phyloP scores from a whole-genome alignment of 306 rosid species.

The Corylus avellana region DNA sequence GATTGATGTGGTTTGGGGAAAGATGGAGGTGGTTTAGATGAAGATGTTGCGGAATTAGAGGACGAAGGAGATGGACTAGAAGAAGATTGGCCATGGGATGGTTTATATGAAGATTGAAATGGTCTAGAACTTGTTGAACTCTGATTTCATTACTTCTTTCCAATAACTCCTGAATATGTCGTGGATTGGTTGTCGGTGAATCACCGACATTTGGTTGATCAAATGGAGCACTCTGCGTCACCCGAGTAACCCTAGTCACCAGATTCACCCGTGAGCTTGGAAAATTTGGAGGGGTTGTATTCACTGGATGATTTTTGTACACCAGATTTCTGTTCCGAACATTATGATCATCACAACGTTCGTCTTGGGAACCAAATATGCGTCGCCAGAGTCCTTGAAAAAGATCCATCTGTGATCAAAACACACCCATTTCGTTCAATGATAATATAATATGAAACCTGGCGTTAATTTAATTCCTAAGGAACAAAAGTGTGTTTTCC shows the following conservation, averaged over 20 bases:
- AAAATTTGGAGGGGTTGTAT: not conserved
- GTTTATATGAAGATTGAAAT: not conserved
- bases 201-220: not conserved
- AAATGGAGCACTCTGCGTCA: not conserved
- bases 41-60: not conserved
- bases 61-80: not conserved
- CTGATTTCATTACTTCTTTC: not conserved
- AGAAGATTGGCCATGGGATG: not conserved
- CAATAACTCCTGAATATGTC: not conserved
- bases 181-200: not conserved
- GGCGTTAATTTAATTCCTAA: too few species aligned
- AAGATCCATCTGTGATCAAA: not conserved
- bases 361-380: constrained; percentile 27
- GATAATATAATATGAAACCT: too few species aligned
- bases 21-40: not conserved
- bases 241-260: too few species aligned
- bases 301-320: not conserved
- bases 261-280: not conserved
- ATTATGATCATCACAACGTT: not conserved
- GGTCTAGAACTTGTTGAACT: not conserved
- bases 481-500: too few species aligned
- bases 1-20: not conserved
- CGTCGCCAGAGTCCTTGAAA: constrained; percentile 4
- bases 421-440: too few species aligned
- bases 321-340: not conserved